Percentiles rank a stretch among this genome's conserved stretches.
These are phyloP conservation scores for Polygonum maritimum DNA, from an alignment of 148 eudicot genomes.

Conservation along the genomic window DNA sequence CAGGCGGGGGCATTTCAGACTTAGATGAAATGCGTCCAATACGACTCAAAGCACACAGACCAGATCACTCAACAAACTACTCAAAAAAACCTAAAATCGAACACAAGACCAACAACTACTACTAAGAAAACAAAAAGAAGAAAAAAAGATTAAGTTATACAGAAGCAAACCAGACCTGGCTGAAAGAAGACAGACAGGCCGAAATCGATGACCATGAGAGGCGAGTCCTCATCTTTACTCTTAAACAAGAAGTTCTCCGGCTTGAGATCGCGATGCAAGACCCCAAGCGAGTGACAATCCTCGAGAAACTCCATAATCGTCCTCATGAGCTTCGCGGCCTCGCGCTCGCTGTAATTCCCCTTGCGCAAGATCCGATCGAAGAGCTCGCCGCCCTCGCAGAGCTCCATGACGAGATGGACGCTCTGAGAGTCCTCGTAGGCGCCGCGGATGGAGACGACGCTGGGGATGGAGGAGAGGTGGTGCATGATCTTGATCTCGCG, in stretches of 20 bases:
- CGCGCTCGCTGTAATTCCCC: constrained; percentile 60
- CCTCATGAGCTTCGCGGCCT: constrained; percentile 53
- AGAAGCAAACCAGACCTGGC: constrained; percentile 31
- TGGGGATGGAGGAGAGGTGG: constrained; percentile 40
- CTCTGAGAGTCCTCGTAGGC: constrained; percentile 44
- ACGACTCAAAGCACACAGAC: too few relatives aligned
- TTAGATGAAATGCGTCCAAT: too few relatives aligned
- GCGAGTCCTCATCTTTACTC: constrained; percentile 41
- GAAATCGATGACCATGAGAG: constrained; percentile 53
- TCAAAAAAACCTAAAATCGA: too few relatives aligned
- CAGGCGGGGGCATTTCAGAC: too few relatives aligned
- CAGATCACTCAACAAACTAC: too few relatives aligned
- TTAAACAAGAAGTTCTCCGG: constrained; percentile 67
- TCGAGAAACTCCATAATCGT: constrained; percentile 56
- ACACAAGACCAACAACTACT: too few relatives aligned
- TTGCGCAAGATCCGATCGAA: constrained; percentile 59
- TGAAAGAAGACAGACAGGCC: constrained; percentile 65
- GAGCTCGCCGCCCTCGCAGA: constrained; percentile 64
- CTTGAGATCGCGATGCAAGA: constrained; percentile 69
- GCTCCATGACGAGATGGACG: constrained; percentile 68
- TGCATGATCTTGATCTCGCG: constrained; percentile 75
- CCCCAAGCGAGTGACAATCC: constrained; percentile 66
- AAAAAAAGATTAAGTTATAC: too few relatives aligned
- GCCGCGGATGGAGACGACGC: constrained; percentile 50
- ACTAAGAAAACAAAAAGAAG: too few relatives aligned